Evolutionary conservation across 805 yeast species (phyloP).

Genomic region (Starmerella floricola): DNA sequence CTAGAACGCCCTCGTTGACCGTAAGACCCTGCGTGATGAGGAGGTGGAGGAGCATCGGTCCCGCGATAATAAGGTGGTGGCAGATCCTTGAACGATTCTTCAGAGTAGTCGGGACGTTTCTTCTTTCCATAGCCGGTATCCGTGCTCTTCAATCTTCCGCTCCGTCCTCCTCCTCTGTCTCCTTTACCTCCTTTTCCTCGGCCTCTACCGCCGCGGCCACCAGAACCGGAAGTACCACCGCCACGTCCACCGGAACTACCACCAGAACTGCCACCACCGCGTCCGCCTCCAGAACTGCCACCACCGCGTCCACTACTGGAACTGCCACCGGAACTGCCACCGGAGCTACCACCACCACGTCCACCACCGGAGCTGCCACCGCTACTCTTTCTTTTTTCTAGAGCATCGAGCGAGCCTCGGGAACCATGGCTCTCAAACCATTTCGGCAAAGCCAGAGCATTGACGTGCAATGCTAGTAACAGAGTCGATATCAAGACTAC

Average conservation of each 20-base stretch:
- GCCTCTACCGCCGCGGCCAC: not conserved
- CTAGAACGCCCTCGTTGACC: not conserved
- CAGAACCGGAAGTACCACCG: not conserved
- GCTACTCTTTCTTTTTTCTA: too few species aligned
- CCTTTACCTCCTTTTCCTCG: not conserved
- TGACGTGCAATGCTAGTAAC: too few species aligned
- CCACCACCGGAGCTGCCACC: not conserved
- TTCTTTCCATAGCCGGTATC: too few species aligned
- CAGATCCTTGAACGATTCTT: not conserved
- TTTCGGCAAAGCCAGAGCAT: too few species aligned
- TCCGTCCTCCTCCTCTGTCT: too few species aligned
- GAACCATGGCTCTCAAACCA: too few species aligned
- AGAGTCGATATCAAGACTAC: too few species aligned
- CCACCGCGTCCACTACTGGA: not conserved
- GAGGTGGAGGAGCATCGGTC: constrained; percentile 1
- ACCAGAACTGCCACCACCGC: not conserved
- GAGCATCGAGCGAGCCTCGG: too few species aligned
- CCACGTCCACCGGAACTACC: too few species aligned
- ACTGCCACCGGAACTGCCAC: not conserved
- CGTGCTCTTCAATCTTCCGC: too few species aligned
- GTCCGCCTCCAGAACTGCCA: not conserved
- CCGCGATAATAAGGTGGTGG: not conserved
- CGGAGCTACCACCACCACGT: not conserved
- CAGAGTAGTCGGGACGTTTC: too few species aligned
- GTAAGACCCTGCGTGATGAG: not conserved